Evolutionary conservation across 805 yeast genomes (phyloP), one percentile per base, ranked within the genome.

Genomic region (Candida rishiriensis): DNA sequence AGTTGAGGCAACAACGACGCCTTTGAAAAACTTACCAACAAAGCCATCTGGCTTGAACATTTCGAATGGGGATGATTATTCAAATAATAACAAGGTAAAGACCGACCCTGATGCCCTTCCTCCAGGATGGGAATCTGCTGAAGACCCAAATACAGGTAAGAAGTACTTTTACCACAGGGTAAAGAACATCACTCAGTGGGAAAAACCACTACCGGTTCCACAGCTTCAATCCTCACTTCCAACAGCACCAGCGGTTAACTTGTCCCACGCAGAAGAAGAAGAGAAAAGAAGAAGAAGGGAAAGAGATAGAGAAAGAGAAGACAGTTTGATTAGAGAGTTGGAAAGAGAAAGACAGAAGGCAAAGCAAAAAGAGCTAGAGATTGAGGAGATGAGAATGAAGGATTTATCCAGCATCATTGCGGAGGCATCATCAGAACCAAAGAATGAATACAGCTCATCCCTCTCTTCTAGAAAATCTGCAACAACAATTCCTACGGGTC

Each of bases 101-200:
- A 11, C 50, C n/a, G 61, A 62, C 21, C 69, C 66, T 4, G 59
- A 54, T 2, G 57, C 64, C 1, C 68, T 81, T 26, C 87, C 88
- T 1, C 68, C 68, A 1, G 86, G 86, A 2, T 85, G 93, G 93
- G 79, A 75, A 40, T 69, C 73, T 52, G 80, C 84, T 0, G 60
- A 61, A 18, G 81, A 76, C 47, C 65, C 69, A 4, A 65, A 62
- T 29, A 55, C 77, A 6, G 73, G 75, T 12, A 62, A 62, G 12
- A 60, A 55, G 13, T 83, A 81, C 57, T 85, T 76, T 61, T 83
- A 70, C 62, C 76, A 82, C 59, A 64, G 78, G 36, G 67, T 57
- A 7, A 61, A 68, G 21, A 69, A 71, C 31, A 52, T 65, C 17
- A 73, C 83, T 1, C 72, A 72, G 40, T 83, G 91, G 90, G 81